These are phyloP conservation scores for Schoenoplectus tabernaemontani DNA, from an alignment of 202 grass and related monocot genomes.

Conservation along the genomic window DNA sequence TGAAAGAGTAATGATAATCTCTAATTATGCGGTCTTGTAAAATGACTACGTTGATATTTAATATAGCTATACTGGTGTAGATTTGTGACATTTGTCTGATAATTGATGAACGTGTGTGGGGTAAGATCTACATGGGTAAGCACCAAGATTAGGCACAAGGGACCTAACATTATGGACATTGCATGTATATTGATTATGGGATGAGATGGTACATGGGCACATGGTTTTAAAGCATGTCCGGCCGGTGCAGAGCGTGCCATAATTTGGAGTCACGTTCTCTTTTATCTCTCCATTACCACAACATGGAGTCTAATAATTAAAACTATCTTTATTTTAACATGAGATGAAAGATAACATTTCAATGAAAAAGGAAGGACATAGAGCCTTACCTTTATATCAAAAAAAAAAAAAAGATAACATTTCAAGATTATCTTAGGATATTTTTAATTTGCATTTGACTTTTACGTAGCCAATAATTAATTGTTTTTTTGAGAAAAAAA, in stretches of 20 bases:
- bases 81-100: neutral
- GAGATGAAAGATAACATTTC: neutral
- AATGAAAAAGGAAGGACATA: too few relatives aligned
- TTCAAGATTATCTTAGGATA: too few relatives aligned
- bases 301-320: neutral
- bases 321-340: neutral
- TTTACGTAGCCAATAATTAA: too few relatives aligned
- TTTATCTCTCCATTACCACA: neutral
- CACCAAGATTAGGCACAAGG: neutral
- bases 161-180: constrained; percentile 8
- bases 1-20: constrained; percentile 3
- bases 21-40: neutral
- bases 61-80: neutral
- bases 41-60: neutral
- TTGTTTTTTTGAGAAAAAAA: too few relatives aligned
- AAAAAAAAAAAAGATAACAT: too few relatives aligned
- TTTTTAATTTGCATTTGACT: too few relatives aligned
- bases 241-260: neutral
- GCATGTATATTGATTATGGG: neutral
- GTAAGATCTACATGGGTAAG: constrained; percentile 5
- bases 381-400: too few relatives aligned
- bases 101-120: neutral
- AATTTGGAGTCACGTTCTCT: neutral
- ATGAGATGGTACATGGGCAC: neutral
- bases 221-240: neutral